These are phyloP conservation scores for Handroanthus guayacan DNA, from an alignment of 257 asterid genomes.

Conservation along the genomic window DNA sequence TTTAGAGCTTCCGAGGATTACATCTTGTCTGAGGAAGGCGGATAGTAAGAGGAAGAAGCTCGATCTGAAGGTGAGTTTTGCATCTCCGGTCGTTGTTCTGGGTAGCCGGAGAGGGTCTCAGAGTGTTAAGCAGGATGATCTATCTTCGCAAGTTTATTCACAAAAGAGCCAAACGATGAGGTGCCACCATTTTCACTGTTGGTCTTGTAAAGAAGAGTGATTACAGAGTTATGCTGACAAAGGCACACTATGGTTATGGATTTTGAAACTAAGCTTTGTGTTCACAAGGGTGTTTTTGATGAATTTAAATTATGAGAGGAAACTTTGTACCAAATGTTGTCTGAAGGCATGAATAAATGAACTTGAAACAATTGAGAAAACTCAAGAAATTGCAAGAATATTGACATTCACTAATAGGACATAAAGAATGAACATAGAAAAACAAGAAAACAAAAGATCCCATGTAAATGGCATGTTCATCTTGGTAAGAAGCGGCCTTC, in stretches of 20 bases:
- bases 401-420: background rate
- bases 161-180: conserved; percentile 4
- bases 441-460: background rate
- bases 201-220: background rate
- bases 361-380: background rate
- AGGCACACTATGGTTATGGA: background rate
- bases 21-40: conserved; percentile 50
- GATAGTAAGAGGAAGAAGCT: conserved; percentile 44
- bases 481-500: conserved; percentile 18
- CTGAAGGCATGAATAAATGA: background rate
- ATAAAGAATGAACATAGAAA: background rate
- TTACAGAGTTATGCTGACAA: background rate
- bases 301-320: background rate
- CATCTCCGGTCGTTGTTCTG: conserved; percentile 29
- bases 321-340: conserved; percentile 4
- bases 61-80: conserved; percentile 49
- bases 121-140: conserved; percentile 18
- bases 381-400: background rate
- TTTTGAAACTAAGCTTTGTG: conserved; percentile 24
- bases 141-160: conserved; percentile 17
- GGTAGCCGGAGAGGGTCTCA: conserved; percentile 40
- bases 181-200: background rate
- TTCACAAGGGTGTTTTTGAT: background rate
- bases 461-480: background rate
- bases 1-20: conserved; percentile 24